Conservation (phyloP, 345 rosid species). For the Eucalyptus leucophloia region DNA sequence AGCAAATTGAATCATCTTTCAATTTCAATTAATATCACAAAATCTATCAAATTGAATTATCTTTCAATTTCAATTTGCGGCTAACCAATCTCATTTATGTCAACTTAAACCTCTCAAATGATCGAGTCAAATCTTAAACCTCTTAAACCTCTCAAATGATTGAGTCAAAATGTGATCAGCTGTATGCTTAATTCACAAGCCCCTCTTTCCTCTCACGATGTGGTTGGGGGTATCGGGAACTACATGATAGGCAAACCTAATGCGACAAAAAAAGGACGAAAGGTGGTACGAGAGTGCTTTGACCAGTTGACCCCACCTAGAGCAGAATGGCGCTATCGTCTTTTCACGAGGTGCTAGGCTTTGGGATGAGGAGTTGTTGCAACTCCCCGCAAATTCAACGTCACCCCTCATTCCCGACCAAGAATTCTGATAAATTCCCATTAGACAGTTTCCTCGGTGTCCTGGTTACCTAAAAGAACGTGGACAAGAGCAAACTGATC, state of each 20-base stretch:
- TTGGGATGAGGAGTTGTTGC: neutral
- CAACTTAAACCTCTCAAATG: neutral
- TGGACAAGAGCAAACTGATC: neutral
- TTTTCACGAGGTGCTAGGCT: neutral
- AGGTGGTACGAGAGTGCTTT: neutral
- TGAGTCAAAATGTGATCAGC: neutral
- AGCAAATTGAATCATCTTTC: neutral
- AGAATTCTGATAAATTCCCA: neutral
- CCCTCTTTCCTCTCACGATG: neutral
- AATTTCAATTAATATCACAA: too few relatives aligned
- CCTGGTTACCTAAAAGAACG: neutral
- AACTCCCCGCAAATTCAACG: neutral
- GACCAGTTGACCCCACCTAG: neutral
- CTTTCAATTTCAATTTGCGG: neutral
- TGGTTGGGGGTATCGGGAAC: neutral
- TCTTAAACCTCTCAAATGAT: neutral
- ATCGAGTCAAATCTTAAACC: neutral
- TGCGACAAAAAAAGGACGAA: neutral
- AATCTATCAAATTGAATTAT: neutral
- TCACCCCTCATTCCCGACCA: neutral
- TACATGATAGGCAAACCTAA: neutral
- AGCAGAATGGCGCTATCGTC: neutral
- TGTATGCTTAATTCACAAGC: neutral
- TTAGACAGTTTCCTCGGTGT: neutral
- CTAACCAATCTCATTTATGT: neutral